A percentile compares a stretch with the other conserved stretches of the same genome.
Conservation (phyloP, 2,329 filamentous ascomycete species). For the Truncatella angustata region DNA sequence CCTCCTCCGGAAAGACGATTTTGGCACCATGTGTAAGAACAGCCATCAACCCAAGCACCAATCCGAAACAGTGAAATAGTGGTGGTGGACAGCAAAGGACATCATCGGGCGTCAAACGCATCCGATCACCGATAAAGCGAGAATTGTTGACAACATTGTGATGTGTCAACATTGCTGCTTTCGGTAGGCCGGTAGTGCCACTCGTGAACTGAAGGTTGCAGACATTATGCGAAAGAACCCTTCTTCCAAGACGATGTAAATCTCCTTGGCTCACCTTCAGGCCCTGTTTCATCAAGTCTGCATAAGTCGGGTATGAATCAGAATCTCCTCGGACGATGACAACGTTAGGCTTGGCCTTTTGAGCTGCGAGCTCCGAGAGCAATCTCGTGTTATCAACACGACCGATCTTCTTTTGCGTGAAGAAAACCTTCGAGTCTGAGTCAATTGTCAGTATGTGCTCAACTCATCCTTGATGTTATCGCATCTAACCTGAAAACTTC, state of each 20-base stretch:
- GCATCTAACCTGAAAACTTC: conserved; percentile 60
- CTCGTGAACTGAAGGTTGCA: conserved; percentile 75
- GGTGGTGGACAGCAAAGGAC: conserved; percentile 79
- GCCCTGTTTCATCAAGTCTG: conserved; percentile 54
- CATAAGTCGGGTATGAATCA: conserved; percentile 57
- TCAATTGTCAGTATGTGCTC: conserved; percentile 1
- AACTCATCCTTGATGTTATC: not conserved
- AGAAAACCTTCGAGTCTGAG: conserved; percentile 68
- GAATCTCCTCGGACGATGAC: conserved; percentile 59
- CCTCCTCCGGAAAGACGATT: conserved; percentile 73
- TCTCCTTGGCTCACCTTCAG: conserved; percentile 44
- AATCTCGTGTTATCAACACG: conserved; percentile 61
- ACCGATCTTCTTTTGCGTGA: conserved; percentile 69
- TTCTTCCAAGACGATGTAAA: conserved; percentile 51
- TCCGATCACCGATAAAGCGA: conserved; percentile 70
- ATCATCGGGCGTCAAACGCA: conserved; percentile 66
- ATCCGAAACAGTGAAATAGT: conserved; percentile 82
- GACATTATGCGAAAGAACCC: conserved; percentile 63
- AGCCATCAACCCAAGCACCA: conserved; percentile 73
- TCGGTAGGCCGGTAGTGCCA: conserved; percentile 71
- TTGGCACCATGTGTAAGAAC: conserved; percentile 72
- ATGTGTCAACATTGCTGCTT: conserved; percentile 73
- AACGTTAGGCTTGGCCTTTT: conserved; percentile 46
- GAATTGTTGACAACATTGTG: conserved; percentile 66
- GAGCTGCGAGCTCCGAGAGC: conserved; percentile 49